Base-by-base conservation (phyloP, 495 filamentous ascomycete species). In the Tuber brumale region DNA sequence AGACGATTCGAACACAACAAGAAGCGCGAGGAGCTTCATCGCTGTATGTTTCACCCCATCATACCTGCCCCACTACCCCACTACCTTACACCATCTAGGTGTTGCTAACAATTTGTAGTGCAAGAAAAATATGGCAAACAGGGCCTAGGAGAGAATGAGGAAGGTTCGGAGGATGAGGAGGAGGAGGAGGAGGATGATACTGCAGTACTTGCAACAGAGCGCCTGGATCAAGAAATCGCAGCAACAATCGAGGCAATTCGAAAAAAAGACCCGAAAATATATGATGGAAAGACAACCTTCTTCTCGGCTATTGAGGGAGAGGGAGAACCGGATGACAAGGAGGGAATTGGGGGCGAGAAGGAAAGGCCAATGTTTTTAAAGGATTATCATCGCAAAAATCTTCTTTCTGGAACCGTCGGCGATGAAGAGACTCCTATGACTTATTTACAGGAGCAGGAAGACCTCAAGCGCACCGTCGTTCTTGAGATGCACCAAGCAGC, bases 1-100 rank as follows among this genome's bases (percentile, higher is more conserved):
- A 89, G 89, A 79, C 87, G 93, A 51, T 98, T 97, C 81, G 94
- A 98, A 84, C 87, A 97, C 83, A 99, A 99, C 85, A 97, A 97
- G 86, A 95, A 95, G 85, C 89, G 95, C 42, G 94, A 95, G 84
- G 95, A 99, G 82, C 86, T 91, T 73, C 89, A 92, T n/a, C 88
- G 90, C 82, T 84, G 94, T 95, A 85, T 86, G 90, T 87, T 31
- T 75, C 42, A 72, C 66, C 70, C 70, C 61, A 12, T 35, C 19
- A 23, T 42, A 27, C 41, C 42, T 41, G 21, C 35, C 39, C 71
- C 46, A 21, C 8, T 21, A 41, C 66, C 27, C 71, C 44, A 69
- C 71, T 27, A 69, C 23, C 39, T 2, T 76, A 72, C 44, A 48
- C n/a, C 75, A 21, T 51, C 39, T 69, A 27, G 10, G 14, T 69